These are phyloP conservation scores for Pyrenophora tritici-repentis DNA, from an alignment of 2,329 filamentous ascomycete species.

Conservation along the genomic window DNA sequence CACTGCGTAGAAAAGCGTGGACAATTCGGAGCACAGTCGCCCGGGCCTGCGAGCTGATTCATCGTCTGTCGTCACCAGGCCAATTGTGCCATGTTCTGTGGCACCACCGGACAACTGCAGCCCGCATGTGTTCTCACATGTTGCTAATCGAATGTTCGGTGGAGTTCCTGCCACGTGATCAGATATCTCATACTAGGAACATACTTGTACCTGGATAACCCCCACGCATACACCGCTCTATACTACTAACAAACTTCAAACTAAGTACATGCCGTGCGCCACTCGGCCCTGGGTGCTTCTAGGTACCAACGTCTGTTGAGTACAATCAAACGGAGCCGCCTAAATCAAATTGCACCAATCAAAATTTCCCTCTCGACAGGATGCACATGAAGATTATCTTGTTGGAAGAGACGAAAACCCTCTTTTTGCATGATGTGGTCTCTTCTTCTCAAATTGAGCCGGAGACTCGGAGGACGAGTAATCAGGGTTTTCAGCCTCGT, in stretches of 20 bases:
- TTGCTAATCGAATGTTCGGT: no score
- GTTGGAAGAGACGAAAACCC: conserved; percentile 48
- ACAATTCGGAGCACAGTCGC: conserved; percentile 24
- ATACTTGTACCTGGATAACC: no score
- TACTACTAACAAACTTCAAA: conserved; percentile 50
- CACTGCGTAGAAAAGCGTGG: not conserved
- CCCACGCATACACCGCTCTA: conserved; percentile 56
- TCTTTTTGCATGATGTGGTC: conserved; percentile 51
- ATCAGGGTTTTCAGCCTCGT: conserved; percentile 56
- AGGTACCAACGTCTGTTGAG: not conserved
- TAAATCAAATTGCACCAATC: no score
- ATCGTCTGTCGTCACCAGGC: no score
- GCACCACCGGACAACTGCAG: no score
- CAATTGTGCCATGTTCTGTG: no score
- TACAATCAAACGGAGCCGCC: no score
- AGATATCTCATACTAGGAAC: no score
- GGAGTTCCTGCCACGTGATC: no score
- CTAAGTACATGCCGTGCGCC: conserved; percentile 53
- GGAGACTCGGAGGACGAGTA: conserved; percentile 50
- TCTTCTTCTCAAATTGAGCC: conserved; percentile 36
- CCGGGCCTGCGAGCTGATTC: conserved; percentile 19
- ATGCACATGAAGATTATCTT: no score
- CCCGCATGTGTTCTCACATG: no score
- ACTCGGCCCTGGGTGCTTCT: conserved; percentile 60
- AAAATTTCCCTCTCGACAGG: no score